Evolutionary conservation across 352 stramenopile genomes (phyloP).

Genomic region (Globisporangium paroecandrum): DNA sequence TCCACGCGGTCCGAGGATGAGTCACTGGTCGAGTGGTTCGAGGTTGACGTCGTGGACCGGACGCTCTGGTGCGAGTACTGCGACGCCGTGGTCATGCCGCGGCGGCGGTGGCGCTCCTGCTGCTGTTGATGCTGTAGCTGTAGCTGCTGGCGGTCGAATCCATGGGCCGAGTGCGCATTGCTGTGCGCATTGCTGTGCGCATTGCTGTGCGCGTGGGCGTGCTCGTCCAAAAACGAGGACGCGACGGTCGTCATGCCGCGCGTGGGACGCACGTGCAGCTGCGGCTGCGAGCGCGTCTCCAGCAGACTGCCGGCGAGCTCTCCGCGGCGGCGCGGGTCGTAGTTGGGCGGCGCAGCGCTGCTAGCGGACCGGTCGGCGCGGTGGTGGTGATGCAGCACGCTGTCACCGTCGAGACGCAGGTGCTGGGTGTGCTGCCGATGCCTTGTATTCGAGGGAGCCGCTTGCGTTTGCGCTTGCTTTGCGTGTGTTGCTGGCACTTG

Average conservation of each 20-base stretch:
- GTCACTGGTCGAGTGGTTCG: slow-evolving; percentile 12
- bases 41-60: background rate
- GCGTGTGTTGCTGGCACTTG: background rate
- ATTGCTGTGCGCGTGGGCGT: background rate
- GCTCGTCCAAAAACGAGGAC: slow-evolving; percentile 3
- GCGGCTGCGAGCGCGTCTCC: slow-evolving; percentile 2
- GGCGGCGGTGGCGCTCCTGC: slow-evolving; percentile 1
- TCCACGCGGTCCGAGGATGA: background rate
- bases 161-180: background rate
- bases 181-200: background rate
- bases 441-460: too few relatives aligned
- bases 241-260: slow-evolving; percentile 9
- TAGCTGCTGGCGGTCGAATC: background rate
- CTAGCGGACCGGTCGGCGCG: slow-evolving; percentile 1
- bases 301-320: slow-evolving; percentile 4
- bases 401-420: slow-evolving; percentile 11
- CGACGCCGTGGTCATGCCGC: slow-evolving; percentile 11
- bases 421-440: background rate
- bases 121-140: background rate
- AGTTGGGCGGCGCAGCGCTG: background rate
- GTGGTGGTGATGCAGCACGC: background rate
- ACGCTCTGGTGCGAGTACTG: slow-evolving; percentile 8
- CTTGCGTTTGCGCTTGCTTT: background rate
- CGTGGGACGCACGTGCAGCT: background rate
- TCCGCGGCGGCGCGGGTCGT: background rate